Evolutionary conservation across 202 grass and related monocot species (phyloP), one percentile per base, ranked within the genome.

Genomic region (Schoenoplectus triqueter): DNA sequence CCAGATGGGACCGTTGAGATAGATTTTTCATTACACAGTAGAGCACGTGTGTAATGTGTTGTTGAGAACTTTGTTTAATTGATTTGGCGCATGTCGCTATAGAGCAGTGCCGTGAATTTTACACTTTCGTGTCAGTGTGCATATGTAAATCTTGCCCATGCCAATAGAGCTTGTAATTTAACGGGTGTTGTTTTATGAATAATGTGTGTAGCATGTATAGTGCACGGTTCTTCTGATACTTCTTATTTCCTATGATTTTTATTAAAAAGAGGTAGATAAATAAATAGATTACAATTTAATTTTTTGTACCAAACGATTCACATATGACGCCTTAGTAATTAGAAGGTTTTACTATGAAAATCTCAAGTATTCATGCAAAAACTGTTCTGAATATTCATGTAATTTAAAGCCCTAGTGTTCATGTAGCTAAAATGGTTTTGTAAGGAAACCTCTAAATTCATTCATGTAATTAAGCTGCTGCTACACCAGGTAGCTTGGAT

Each of bases 1-100:
- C 49, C 7, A 83, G 64, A 70, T 83, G 81, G 47, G 48, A 83
- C 81, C 81, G 81, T 83, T 83, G 14, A 83, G 49, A 70, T n/a
- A 31, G 48, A 69, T 45, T 31, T 55, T 40, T 47, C 6, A 55
- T 18, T n/a, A n/a, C n/a, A 52, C 47, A 17, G 22, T 82, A 82
- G 65, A 48, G 19, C 20, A 55, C 11, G 47, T 83, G 4, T 20
- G 6, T 64, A 59, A 31, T 31, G 40, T 64, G 14, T 48, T 81
- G 8, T 4, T 83, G 3, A 45, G 70, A 71, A 40, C 19, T 49
- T 83, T 45, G 49, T 68, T 66, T 82, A 10, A 49, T 81, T 65
- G 59, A 39, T 80, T 67, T 46, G 72, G n/a, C 4, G 18, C 52
- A 10, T 65, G 18, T 82, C 14, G 42, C 50, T 55, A 81, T 81